Percentiles rank a stretch among this genome's conserved stretches.
phyloP scores from a whole-genome alignment of 1,284 basidiomycete genomes.

The Wallemia mellicola region DNA sequence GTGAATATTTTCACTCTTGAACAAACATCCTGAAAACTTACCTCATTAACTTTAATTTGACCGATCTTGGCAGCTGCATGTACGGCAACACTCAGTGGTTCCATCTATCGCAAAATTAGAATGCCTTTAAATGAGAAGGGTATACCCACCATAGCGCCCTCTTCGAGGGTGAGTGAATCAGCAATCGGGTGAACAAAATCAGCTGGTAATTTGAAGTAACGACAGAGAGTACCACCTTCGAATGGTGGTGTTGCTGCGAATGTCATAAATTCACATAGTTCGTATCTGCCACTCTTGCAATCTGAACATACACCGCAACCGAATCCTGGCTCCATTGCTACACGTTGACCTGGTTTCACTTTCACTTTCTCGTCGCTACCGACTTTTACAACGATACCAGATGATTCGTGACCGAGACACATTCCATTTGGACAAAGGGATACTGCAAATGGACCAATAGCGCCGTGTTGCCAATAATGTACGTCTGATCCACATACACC shows the following conservation, averaged over 20 bases:
- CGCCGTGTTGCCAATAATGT: background rate
- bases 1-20: background rate
- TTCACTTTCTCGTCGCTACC: background rate
- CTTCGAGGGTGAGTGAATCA: conserved; percentile 17
- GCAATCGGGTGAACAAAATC: conserved; percentile 14
- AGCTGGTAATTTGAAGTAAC: conserved; percentile 13
- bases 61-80: conserved; percentile 60
- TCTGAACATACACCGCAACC: background rate
- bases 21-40: background rate
- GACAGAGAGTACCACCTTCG: conserved; percentile 13
- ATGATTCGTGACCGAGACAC: background rate
- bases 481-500: background rate
- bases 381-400: background rate
- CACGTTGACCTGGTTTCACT: background rate
- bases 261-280: background rate
- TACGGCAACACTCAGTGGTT: conserved; percentile 71
- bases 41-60: conserved; percentile 27
- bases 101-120: conserved; percentile 23
- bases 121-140: background rate
- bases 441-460: background rate
- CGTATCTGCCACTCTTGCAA: background rate
- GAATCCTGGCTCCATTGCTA: background rate
- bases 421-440: background rate
- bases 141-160: conserved; percentile 18
- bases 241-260: conserved; percentile 13